Conservation (phyloP, 768 basidiomycete genomes). For the Ramaria sp. region DNA sequence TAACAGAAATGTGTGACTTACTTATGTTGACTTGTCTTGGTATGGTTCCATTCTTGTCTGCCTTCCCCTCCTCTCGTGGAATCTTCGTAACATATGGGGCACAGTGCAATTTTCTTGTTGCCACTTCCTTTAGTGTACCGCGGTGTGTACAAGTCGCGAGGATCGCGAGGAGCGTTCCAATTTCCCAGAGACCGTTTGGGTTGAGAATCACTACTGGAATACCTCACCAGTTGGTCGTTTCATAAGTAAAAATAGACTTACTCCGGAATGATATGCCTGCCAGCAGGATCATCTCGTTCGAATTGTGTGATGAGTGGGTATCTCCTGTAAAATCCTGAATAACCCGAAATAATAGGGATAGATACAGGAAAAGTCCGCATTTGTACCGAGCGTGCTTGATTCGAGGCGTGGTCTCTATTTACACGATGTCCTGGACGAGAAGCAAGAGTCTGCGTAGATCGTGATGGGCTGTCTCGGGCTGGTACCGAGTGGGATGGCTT, state of each 20-base stretch:
- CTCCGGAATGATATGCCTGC: not conserved
- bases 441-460: not conserved
- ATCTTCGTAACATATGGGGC: constrained; percentile 65
- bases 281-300: not conserved
- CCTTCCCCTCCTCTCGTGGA: constrained; percentile 51
- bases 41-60: constrained; percentile 44
- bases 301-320: constrained; percentile 7
- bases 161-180: constrained; percentile 47
- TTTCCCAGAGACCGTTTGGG: constrained; percentile 13
- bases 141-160: constrained; percentile 68
- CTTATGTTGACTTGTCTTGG: constrained; percentile 13
- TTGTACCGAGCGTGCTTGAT: not conserved
- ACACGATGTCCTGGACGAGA: constrained; percentile 7
- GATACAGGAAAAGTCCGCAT: not conserved
- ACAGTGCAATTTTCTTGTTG: constrained; percentile 59
- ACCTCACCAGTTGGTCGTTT: too few relatives aligned
- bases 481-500: not conserved
- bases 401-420: not conserved
- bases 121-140: constrained; percentile 67
- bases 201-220: not conserved
- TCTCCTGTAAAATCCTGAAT: constrained; percentile 5
- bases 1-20: not conserved
- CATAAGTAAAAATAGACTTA: not conserved
- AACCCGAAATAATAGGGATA: not conserved
- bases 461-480: not conserved